Evolutionary conservation across 2,329 filamentous ascomycete species (phyloP), one percentile per base, ranked within the genome.

Genomic region (Penicillium hesseltinei): DNA sequence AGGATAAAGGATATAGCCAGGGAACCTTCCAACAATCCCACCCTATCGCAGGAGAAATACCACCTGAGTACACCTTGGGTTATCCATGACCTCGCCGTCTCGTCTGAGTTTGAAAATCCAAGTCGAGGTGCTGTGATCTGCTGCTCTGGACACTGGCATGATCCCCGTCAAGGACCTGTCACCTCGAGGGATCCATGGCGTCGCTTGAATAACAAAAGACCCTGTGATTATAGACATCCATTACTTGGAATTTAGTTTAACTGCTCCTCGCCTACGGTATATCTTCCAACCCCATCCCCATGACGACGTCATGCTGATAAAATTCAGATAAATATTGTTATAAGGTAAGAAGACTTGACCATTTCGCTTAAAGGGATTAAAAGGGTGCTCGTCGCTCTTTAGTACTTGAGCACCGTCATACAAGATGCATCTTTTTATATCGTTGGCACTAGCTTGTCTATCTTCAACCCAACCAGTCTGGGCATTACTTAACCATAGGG

Each of bases 251-350:
- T 11, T 40, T 8, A 2, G 4, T 17, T 25, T 6, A 33, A 23
- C 17, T 51, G 40, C 36, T 19, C 5, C 13, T 33, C 27, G 17
- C 21, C 33, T 19, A 35, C 6, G 21, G 21, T 46, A 47, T 54
- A 48, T 40, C 7, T 31, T 38, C 5, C 5, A 15, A 19, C 19
- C 27, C n/a, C 4, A 27, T 25, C 21, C 57, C 31, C 33, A 36
- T 60, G 55, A 58, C 29, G 19, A 31, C 17, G 31, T 54, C 54
- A 57, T 45, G 51, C 54, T 54, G 36, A 58, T 54, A 23, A 17
- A 4, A 36, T 43, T 21, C 51, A 56, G 53, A 46, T 47, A 52
- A n/a, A 17, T 19, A 23, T 21, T 13, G 47, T 5, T 19, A 15
- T 13, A n/a, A 33, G 9, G 11, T 38, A 23, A 3, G 4, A 39